Conservation (phyloP, 305 asterid genomes). For the Ilex paraguariensis region DNA sequence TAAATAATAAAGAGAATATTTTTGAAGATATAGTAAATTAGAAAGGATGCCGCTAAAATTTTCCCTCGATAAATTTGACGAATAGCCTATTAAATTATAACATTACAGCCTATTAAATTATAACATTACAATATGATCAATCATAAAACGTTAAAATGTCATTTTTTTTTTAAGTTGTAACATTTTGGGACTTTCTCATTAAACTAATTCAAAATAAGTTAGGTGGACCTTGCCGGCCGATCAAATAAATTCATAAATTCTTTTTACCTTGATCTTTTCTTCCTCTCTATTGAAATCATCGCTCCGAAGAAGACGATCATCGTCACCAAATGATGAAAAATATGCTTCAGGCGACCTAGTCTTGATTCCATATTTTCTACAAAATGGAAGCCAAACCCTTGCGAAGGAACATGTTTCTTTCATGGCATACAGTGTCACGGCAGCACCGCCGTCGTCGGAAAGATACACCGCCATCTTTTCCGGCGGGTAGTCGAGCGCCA, state of each 20-base stretch:
- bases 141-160: too few species aligned
- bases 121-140: too few species aligned
- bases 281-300: slow-evolving; percentile 45
- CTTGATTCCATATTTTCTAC: slow-evolving; percentile 55
- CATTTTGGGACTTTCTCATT: too few species aligned
- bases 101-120: too few species aligned
- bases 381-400: slow-evolving; percentile 59
- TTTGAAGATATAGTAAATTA: too few species aligned
- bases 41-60: too few species aligned
- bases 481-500: slow-evolving; percentile 71
- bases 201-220: too few species aligned
- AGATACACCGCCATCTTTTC: slow-evolving; percentile 75
- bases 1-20: too few species aligned
- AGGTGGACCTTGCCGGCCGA: not conserved
- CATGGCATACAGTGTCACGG: slow-evolving; percentile 55
- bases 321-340: slow-evolving; percentile 49
- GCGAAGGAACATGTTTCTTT: slow-evolving; percentile 63
- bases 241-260: too few species aligned
- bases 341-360: slow-evolving; percentile 70
- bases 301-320: slow-evolving; percentile 37
- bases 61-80: too few species aligned
- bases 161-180: too few species aligned
- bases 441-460: slow-evolving; percentile 80
- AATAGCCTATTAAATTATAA: too few species aligned
- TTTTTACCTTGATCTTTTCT: slow-evolving; percentile 46